phyloP scores from a whole-genome alignment of 2,329 filamentous ascomycete species.

The Phialophora tarda region DNA sequence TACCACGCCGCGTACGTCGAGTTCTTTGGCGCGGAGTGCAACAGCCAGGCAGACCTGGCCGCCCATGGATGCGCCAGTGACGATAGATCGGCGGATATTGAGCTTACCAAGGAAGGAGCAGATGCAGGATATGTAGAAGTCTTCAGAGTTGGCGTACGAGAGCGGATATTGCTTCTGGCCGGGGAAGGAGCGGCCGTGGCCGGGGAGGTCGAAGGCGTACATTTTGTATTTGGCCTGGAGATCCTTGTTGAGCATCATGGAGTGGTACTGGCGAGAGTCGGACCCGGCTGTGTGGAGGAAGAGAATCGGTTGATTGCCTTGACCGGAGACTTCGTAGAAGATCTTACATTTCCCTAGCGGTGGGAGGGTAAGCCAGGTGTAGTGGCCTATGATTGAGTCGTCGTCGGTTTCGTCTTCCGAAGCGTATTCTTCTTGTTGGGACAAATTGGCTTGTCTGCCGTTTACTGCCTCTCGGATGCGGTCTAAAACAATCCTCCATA shows the following conservation, averaged over 20 bases:
- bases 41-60: slow-evolving; percentile 33
- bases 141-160: slow-evolving; percentile 31
- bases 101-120: slow-evolving; percentile 26
- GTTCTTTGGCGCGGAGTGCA: slow-evolving; percentile 25
- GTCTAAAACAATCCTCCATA: slow-evolving; percentile 31
- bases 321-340: slow-evolving; percentile 34
- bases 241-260: slow-evolving; percentile 29
- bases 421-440: neutral
- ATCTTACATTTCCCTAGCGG: slow-evolving; percentile 34
- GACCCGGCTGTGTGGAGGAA: slow-evolving; percentile 36
- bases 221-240: slow-evolving; percentile 30
- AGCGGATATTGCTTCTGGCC: slow-evolving; percentile 26
- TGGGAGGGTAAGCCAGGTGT: slow-evolving; percentile 30
- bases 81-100: slow-evolving; percentile 20
- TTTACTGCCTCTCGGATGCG: slow-evolving; percentile 23
- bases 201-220: slow-evolving; percentile 36
- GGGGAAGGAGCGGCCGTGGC: slow-evolving; percentile 34
- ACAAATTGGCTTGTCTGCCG: neutral
- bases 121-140: slow-evolving; percentile 32
- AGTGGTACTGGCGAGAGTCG: slow-evolving; percentile 34
- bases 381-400: slow-evolving; percentile 33
- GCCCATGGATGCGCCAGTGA: slow-evolving; percentile 31
- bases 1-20: slow-evolving; percentile 30
- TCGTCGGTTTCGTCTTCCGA: slow-evolving; percentile 30
- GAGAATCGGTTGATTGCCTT: slow-evolving; percentile 25